phyloP scores from a whole-genome alignment of 2,329 filamentous ascomycete species.

The Ophiocordyceps camponoti-leonardi region DNA sequence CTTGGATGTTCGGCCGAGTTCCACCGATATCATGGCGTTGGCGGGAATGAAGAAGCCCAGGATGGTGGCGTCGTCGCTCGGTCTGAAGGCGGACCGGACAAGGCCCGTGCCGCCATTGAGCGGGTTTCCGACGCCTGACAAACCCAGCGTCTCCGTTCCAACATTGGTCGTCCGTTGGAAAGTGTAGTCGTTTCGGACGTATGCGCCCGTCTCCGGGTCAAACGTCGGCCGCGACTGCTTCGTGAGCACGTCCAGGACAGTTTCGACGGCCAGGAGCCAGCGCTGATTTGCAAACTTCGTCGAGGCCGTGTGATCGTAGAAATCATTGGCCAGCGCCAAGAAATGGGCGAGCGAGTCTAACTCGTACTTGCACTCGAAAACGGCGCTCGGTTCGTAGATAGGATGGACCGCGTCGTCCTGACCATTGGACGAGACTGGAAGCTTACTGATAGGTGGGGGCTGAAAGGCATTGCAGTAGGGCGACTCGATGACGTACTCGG shows the following conservation, averaged over 20 bases:
- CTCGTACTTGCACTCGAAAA: constrained; percentile 99
- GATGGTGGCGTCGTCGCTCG: constrained; percentile 88
- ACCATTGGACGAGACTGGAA: constrained; percentile 56
- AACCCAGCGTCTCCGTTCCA: constrained; percentile 78
- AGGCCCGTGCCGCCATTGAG: constrained; percentile 71
- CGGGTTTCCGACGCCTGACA: constrained; percentile 79
- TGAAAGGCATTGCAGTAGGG: constrained; percentile 99
- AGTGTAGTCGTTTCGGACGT: constrained; percentile 61
- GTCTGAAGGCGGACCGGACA: constrained; percentile 80
- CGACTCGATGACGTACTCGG: constrained; percentile 83
- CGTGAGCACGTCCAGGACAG: constrained; percentile 54
- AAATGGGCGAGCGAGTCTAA: constrained; percentile 91
- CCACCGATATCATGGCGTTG: constrained; percentile 91
- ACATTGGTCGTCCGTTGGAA: constrained; percentile 67
- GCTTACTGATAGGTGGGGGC: constrained; percentile 67
- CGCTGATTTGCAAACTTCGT: constrained; percentile 61
- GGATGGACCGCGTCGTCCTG: constrained; percentile 78
- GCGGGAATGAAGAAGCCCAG: constrained; percentile 88
- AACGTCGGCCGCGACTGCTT: constrained; percentile 75
- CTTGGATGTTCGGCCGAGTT: constrained; percentile 57
- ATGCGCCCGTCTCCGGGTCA: constrained; percentile 45
- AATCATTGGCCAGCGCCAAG: constrained; percentile 70
- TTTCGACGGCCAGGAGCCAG: constrained; percentile 66
- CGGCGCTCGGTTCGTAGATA: constrained; percentile 61
- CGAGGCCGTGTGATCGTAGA: constrained; percentile 62